phyloP scores from a whole-genome alignment of 225 moss, liverwort and hornwort genomes.

The Marchantia paleacea region DNA sequence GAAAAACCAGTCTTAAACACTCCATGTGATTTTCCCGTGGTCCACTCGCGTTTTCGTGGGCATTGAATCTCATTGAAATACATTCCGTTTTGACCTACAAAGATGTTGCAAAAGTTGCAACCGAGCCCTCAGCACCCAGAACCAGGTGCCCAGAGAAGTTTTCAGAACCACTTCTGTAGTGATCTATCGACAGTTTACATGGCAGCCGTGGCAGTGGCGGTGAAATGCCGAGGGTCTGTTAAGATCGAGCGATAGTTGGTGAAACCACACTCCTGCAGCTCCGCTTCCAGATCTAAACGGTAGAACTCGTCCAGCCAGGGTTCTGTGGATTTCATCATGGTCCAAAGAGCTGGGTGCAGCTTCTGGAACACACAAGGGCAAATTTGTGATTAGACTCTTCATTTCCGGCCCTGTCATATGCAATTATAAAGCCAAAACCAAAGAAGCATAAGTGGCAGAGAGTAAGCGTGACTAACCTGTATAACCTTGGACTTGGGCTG shows the following conservation, averaged over 20 bases:
- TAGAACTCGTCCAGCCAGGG: constrained; percentile 86
- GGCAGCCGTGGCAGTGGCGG: constrained; percentile 67
- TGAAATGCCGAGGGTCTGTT: constrained; percentile 78
- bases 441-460: background rate
- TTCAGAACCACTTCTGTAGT: too few species aligned
- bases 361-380: constrained; percentile 40
- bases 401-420: background rate
- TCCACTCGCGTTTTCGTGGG: too few species aligned
- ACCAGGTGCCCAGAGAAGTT: too few species aligned
- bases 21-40: too few species aligned
- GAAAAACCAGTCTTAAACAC: too few species aligned
- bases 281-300: constrained; percentile 66
- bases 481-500: constrained; percentile 85
- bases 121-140: too few species aligned
- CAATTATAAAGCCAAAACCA: background rate
- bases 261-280: constrained; percentile 62
- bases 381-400: background rate
- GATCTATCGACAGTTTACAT: background rate
- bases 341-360: constrained; percentile 69
- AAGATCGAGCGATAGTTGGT: constrained; percentile 48
- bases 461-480: constrained; percentile 53
- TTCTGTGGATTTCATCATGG: constrained; percentile 83
- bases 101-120: too few species aligned
- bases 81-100: too few species aligned
- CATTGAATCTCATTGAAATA: too few species aligned